These are phyloP conservation scores for Flagelloscypha sp. DNA, from an alignment of 768 basidiomycete genomes.

Conservation along the genomic window DNA sequence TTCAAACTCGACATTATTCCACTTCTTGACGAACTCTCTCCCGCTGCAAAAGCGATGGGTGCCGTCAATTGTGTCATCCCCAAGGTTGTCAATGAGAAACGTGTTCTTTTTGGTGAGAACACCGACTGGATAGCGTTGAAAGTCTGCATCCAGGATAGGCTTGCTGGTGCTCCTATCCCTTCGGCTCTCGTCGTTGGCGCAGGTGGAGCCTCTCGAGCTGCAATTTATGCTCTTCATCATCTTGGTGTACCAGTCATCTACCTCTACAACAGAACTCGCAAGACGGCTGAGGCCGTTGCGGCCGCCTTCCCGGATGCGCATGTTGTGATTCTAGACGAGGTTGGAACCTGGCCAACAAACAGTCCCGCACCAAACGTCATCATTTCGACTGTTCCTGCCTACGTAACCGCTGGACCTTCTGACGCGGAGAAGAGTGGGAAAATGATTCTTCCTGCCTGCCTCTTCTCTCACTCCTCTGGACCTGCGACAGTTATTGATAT, in stretches of 20 bases:
- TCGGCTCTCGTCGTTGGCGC: conserved; percentile 86
- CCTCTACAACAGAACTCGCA: conserved; percentile 77
- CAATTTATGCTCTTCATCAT: conserved; percentile 76
- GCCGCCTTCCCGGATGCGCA: conserved; percentile 56
- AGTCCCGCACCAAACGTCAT: conserved; percentile 58
- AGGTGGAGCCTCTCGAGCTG: conserved; percentile 91
- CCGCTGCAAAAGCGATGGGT: conserved; percentile 78
- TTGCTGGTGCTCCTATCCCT: conserved; percentile 30
- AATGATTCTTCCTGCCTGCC: conserved; percentile 42
- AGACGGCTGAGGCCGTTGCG: conserved; percentile 65
- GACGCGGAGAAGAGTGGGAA: conserved; percentile 21
- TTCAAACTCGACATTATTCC: conserved; percentile 88
- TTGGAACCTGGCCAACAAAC: conserved; percentile 44
- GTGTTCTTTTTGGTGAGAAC: conserved; percentile 80
- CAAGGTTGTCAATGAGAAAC: conserved; percentile 26
- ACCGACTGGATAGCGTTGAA: conserved; percentile 93
- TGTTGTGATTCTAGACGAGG: conserved; percentile 49
- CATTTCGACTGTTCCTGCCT: conserved; percentile 82
- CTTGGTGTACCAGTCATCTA: conserved; percentile 68
- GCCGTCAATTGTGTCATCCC: conserved; percentile 93
- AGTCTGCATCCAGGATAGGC: conserved; percentile 37
- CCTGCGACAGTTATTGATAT: conserved; percentile 79
- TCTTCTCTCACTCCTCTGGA: conserved; percentile 47
- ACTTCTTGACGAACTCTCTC: conserved; percentile 69
- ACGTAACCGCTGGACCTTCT: conserved; percentile 41